A percentile compares a stretch with the other conserved stretches of the same genome.
These are phyloP conservation scores for Gnomoniopsis sp. DNA, from an alignment of 2,329 filamentous ascomycete genomes.

Conservation along the genomic window DNA sequence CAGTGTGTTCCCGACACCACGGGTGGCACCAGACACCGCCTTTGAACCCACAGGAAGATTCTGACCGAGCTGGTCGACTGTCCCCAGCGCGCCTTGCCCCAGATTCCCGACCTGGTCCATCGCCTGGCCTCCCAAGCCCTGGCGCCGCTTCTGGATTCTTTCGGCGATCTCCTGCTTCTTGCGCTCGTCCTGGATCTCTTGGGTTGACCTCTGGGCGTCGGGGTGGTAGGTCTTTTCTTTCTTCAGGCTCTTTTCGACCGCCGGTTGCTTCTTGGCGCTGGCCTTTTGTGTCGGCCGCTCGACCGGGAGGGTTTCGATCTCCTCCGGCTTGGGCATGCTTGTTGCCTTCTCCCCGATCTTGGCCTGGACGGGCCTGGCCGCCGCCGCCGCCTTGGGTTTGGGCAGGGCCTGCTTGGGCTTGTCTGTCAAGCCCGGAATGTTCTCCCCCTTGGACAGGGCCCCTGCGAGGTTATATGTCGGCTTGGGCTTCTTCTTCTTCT, in stretches of 20 bases:
- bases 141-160: conserved; percentile 4
- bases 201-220: conserved; percentile 7
- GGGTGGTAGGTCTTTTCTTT: conserved; percentile 16
- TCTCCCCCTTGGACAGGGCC: conserved; percentile 13
- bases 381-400: conserved; percentile 6
- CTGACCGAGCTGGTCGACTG: conserved; percentile 10
- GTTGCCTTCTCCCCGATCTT: conserved; percentile 1
- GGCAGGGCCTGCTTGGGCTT: conserved; percentile 4
- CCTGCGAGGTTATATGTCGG: conserved; percentile 16
- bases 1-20: conserved; percentile 11
- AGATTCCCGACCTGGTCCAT: conserved; percentile 7
- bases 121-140: conserved; percentile 3
- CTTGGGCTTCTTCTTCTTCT: conserved; percentile 18
- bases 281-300: conserved; percentile 3
- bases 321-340: conserved; percentile 9
- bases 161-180: conserved; percentile 6
- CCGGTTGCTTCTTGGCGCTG: conserved; percentile 1
- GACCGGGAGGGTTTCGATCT: neutral
- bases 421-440: conserved; percentile 14
- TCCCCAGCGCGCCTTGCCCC: conserved; percentile 9
- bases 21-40: conserved; percentile 13
- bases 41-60: conserved; percentile 13
- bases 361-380: neutral
- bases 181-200: conserved; percentile 14
- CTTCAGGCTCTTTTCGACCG: conserved; percentile 1